A percentile compares a stretch with the other conserved stretches of the same genome.
phyloP scores from a whole-genome alignment of 1,284 basidiomycete species.

The Naganishia albida region DNA sequence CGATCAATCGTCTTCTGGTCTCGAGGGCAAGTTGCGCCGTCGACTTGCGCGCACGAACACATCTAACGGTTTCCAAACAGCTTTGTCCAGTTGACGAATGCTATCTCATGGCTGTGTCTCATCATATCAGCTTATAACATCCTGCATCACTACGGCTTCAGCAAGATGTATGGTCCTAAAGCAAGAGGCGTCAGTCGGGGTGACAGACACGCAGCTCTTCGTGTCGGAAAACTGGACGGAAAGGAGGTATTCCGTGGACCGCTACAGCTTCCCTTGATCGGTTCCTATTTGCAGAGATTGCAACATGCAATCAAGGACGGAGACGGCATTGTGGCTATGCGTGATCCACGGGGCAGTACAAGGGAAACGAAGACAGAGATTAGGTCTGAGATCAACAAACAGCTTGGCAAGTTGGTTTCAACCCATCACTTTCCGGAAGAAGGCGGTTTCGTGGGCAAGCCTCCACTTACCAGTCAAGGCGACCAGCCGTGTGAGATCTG shows the following conservation, averaged over 20 bases:
- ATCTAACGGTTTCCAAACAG: background rate
- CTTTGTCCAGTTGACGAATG: background rate
- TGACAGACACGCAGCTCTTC: constrained; percentile 11
- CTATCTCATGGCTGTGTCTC: background rate
- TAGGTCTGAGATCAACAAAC: background rate
- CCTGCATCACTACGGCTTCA: constrained; percentile 1
- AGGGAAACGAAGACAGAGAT: background rate
- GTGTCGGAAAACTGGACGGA: background rate
- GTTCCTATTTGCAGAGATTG: background rate
- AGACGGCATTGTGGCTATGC: background rate
- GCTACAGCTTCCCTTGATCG: background rate
- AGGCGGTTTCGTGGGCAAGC: constrained; percentile 1
- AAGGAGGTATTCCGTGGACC: background rate
- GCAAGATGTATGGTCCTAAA: background rate
- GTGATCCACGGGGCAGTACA: background rate
- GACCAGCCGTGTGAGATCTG: background rate
- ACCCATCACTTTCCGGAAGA: background rate
- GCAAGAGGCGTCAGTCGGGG: background rate
- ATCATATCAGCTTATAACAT: background rate
- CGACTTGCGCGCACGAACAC: no score
- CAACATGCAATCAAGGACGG: background rate
- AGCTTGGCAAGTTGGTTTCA: background rate
- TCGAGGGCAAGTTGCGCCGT: constrained; percentile 12
- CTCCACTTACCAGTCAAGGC: background rate
- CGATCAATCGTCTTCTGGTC: constrained; percentile 27